phyloP scores from a whole-genome alignment of 2,329 filamentous ascomycete genomes.

The Endocalyx cinctus region DNA sequence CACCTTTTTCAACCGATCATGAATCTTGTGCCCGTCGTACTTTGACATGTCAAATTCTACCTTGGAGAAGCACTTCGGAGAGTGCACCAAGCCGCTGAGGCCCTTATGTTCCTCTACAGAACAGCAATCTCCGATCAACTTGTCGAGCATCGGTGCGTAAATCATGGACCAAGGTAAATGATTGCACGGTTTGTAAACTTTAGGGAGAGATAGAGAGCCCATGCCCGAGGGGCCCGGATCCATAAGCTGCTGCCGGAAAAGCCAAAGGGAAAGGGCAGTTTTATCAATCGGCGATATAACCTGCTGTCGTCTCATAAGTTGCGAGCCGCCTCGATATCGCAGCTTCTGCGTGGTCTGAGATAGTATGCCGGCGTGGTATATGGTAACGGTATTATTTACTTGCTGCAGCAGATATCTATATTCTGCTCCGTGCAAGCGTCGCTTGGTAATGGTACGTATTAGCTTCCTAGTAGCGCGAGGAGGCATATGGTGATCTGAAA shows the following conservation, averaged over 20 bases:
- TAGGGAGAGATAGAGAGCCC: slow-evolving; percentile 4
- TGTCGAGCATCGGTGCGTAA: slow-evolving; percentile 7
- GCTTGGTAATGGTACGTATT: slow-evolving; percentile 19
- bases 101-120: too few relatives aligned
- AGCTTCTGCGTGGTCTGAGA: slow-evolving; percentile 14
- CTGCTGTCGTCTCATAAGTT: slow-evolving; percentile 16
- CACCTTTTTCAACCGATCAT: slow-evolving; percentile 12
- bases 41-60: slow-evolving; percentile 11
- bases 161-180: slow-evolving; percentile 12
- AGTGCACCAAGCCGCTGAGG: slow-evolving; percentile 5
- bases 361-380: slow-evolving; percentile 14
- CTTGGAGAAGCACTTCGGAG: slow-evolving; percentile 10
- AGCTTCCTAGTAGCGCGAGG: slow-evolving; percentile 18
- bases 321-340: slow-evolving; percentile 14
- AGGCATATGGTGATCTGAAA: slow-evolving; percentile 20
- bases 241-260: slow-evolving; percentile 12
- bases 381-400: slow-evolving; percentile 19
- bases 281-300: slow-evolving; percentile 19
- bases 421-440: slow-evolving; percentile 12
- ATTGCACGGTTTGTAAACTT: slow-evolving; percentile 13
- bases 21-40: slow-evolving; percentile 13
- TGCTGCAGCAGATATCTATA: slow-evolving; percentile 17
- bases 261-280: slow-evolving; percentile 12
- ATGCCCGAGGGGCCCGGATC: not conserved
- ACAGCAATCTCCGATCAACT: too few relatives aligned